Percentiles rank a stretch among this genome's conserved stretches.
Evolutionary conservation across 2,329 filamentous ascomycete genomes (phyloP).

Genomic region (Sclerotinia glacialis): DNA sequence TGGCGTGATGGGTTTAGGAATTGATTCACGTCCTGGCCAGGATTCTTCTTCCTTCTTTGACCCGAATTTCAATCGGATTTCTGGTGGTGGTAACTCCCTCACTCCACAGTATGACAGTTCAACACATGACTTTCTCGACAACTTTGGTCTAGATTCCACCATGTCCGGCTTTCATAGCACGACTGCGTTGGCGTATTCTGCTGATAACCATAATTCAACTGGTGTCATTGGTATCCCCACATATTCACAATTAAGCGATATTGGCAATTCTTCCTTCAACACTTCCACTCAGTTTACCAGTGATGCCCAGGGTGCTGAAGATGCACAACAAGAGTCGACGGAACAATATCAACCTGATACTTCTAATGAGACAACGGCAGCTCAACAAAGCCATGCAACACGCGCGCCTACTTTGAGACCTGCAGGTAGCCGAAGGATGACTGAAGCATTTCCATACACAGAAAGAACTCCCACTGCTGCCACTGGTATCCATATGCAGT

Average conservation of each 20-base stretch:
- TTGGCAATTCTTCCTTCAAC: neutral
- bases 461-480: neutral
- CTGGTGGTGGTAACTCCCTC: neutral
- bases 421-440: neutral
- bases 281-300: neutral
- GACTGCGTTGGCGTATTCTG: neutral
- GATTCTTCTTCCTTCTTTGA: neutral
- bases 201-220: neutral
- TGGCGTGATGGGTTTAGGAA: too few relatives aligned
- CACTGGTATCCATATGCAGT: neutral
- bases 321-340: neutral
- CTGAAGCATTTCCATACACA: neutral
- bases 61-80: neutral
- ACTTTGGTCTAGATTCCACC: neutral
- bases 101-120: neutral
- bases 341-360: neutral
- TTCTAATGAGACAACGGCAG: neutral
- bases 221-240: neutral
- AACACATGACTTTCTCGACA: neutral
- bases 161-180: neutral
- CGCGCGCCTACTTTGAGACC: neutral
- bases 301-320: neutral
- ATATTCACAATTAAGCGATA: neutral
- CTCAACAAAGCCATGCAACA: neutral
- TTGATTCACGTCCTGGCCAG: neutral